Evolutionary conservation across 2,329 filamentous ascomycete genomes (phyloP).

Genomic region (Fusarium musae): DNA sequence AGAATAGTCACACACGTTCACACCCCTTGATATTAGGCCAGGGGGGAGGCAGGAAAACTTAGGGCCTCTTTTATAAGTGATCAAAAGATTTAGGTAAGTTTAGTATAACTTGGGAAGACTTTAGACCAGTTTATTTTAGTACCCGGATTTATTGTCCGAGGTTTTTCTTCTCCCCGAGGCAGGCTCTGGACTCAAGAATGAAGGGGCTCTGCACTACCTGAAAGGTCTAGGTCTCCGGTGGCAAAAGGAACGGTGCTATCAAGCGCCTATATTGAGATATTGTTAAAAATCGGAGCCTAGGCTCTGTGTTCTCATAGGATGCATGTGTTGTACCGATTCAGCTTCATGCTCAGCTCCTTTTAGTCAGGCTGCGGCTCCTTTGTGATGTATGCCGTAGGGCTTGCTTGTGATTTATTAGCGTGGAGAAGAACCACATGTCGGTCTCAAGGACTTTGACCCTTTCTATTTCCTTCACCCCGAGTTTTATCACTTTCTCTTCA

Average conservation of each 20-base stretch:
- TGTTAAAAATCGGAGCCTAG: background rate
- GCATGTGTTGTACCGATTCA: slow-evolving; percentile 1
- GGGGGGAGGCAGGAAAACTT: background rate
- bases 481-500: background rate
- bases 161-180: background rate
- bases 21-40: background rate
- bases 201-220: background rate
- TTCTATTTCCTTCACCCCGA: background rate
- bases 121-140: background rate
- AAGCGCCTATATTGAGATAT: background rate
- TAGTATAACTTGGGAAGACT: background rate
- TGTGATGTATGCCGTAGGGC: background rate
- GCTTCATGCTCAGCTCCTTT: slow-evolving; percentile 28
- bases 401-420: slow-evolving; percentile 32
- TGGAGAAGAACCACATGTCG: background rate
- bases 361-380: background rate
- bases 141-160: background rate
- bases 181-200: background rate
- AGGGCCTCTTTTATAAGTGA: background rate
- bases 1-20: slow-evolving; percentile 28
- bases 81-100: background rate
- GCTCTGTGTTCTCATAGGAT: slow-evolving; percentile 1
- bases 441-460: background rate
- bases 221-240: slow-evolving; percentile 25
- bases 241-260: slow-evolving; percentile 17